Evolutionary conservation across 495 filamentous ascomycete species (phyloP).

Genomic region (Annulohypoxylon maeteangense): DNA sequence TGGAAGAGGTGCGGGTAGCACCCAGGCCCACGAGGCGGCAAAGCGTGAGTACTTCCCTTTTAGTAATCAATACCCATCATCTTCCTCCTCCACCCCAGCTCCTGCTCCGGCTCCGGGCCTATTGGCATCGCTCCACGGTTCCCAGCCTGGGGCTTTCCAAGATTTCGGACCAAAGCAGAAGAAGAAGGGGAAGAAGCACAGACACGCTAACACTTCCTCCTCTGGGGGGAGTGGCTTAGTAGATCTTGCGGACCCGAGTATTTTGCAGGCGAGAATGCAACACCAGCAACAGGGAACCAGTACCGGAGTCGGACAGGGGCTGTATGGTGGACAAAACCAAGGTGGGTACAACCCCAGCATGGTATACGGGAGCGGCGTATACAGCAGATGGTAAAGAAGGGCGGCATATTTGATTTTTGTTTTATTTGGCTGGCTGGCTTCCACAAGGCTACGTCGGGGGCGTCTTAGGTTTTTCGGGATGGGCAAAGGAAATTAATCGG

Average conservation of each 20-base stretch:
- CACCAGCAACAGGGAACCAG: conserved; percentile 74
- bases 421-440: conserved; percentile 28
- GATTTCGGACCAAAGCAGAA: conserved; percentile 93
- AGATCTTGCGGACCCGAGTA: conserved; percentile 99
- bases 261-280: conserved; percentile 97
- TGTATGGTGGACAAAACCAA: conserved; percentile 92
- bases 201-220: conserved; percentile 99
- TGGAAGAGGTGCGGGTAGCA: conserved; percentile 62
- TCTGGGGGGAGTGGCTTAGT: conserved; percentile 96
- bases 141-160: conserved; percentile 83
- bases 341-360: conserved; percentile 95
- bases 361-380: conserved; percentile 81
- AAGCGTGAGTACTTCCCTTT: conserved; percentile 95
- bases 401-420: conserved; percentile 40
- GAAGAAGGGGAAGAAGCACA: conserved; percentile 99
- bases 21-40: conserved; percentile 78
- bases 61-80: conserved; percentile 78
- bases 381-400: conserved; percentile 73
- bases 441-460: conserved; percentile 49
- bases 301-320: conserved; percentile 85
- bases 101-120: conserved; percentile 87
- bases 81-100: conserved; percentile 85
- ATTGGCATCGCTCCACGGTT: conserved; percentile 88
- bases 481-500: conserved; percentile 49
- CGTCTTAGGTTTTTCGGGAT: conserved; percentile 49